A percentile compares a stretch with the other conserved stretches of the same genome.
phyloP scores from a whole-genome alignment of 768 basidiomycete genomes.

The Suillus fuscotomentosus region DNA sequence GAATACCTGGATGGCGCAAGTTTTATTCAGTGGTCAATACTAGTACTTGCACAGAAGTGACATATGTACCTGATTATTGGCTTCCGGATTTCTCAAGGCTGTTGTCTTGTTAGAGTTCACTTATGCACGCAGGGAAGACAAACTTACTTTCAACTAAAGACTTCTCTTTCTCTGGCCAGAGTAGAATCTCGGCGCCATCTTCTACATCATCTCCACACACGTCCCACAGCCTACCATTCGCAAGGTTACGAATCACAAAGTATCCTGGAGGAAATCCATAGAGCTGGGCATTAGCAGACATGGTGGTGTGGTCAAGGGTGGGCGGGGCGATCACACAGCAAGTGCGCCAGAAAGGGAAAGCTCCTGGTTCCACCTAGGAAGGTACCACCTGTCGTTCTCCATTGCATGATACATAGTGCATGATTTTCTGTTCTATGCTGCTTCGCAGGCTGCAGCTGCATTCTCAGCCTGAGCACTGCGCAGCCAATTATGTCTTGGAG shows the following conservation, averaged over 20 bases:
- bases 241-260: constrained; percentile 38
- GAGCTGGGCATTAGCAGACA: constrained; percentile 23
- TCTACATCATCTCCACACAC: constrained; percentile 31
- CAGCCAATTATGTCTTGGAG: background rate
- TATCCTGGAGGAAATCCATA: constrained; percentile 38
- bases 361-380: background rate
- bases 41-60: background rate
- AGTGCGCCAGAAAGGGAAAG: background rate
- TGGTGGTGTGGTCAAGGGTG: background rate
- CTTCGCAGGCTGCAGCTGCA: background rate
- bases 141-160: constrained; percentile 76
- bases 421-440: background rate
- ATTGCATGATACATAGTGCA: background rate
- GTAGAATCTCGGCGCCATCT: constrained; percentile 46
- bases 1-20: constrained; percentile 55
- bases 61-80: constrained; percentile 67
- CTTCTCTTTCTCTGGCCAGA: constrained; percentile 73
- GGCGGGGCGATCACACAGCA: background rate
- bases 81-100: constrained; percentile 67
- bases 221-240: constrained; percentile 36
- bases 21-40: background rate
- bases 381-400: background rate
- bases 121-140: background rate
- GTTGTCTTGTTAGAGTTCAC: background rate
- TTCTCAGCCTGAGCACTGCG: background rate